Base-by-base conservation (phyloP, 2,329 filamentous ascomycete species). In the Lecanicillium sp. region DNA sequence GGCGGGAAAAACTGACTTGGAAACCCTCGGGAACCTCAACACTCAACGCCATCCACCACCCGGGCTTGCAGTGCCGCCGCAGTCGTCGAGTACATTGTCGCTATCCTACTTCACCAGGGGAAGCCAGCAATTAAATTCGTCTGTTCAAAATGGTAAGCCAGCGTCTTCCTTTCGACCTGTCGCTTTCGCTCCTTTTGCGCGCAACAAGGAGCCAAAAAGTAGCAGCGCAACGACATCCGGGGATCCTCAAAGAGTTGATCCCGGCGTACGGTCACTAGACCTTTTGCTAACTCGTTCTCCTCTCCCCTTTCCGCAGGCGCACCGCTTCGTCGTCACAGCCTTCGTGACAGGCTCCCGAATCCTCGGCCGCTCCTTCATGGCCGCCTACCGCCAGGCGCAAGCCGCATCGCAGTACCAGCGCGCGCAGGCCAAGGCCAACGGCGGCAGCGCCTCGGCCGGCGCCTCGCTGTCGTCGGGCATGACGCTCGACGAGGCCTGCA, bases 401-500 rank as follows among this genome's bases (percentile, higher is more conserved):
- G 90, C 90, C 25, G 84, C 88, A 4, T 85, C 84, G 46, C 77
- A 85, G 60, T 92, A 94, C 62, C 80, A 83, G 51, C 81, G 81
- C 48, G 79, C 85, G 38, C 79, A 82, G 49, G 74, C 74, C 47
- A 84, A 83, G 54, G 54, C 66, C 37, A 74, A 74, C 49, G 72
- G 74, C 45, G 72, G 74, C 45, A 71, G 74, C 44, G 61, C 73
- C 18, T 49, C 56, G 3, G 72, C 73, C 41, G 72, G 77, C 44
- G 67, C 74, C n/a, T 61, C 59, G 22, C 56, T 72, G 45, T 71
- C 79, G 19, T 77, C 78, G 5, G 86, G 88, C 57, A 83, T 97
- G 64, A 92, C 88, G 8, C 80, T 98, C 54, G 87, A 95, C 51
- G 92, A 98, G 71, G 92, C 92, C 39, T 97, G 88, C 77, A 87